Conservation (phyloP, 768 basidiomycete genomes). For the Dacryopinax primogenitus region DNA sequence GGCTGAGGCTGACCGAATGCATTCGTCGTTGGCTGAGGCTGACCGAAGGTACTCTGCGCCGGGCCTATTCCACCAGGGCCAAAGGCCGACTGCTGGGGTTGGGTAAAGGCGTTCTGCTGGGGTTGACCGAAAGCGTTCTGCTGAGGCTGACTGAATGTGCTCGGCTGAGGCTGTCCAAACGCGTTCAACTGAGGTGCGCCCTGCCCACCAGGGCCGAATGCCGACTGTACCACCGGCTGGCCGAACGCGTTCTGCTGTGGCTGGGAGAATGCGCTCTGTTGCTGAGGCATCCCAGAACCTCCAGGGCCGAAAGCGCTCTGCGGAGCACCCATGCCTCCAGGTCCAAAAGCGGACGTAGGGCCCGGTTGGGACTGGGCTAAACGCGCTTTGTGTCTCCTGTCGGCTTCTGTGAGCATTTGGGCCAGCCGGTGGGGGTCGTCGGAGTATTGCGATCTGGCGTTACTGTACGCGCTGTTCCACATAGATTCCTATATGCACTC, state of each 20-base stretch:
- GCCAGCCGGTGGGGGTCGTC: conserved; percentile 6
- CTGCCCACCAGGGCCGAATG: background rate
- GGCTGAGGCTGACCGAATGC: conserved; percentile 1
- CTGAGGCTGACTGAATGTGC: background rate
- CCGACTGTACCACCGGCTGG: background rate
- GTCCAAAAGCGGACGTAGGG: background rate
- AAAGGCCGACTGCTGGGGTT: background rate
- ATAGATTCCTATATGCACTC: background rate
- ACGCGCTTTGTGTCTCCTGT: background rate
- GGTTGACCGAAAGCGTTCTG: background rate
- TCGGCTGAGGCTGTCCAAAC: background rate
- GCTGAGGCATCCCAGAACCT: too few species aligned
- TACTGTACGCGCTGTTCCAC: background rate
- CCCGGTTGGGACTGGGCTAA: background rate
- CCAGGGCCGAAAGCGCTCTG: too few species aligned
- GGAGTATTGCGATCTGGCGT: background rate
- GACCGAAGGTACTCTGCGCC: background rate
- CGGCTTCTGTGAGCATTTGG: background rate
- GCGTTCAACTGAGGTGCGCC: background rate
- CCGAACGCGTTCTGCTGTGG: background rate
- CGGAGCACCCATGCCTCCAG: background rate
- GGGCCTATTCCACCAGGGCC: background rate
- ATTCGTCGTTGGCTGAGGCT: background rate
- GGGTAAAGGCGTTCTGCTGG: background rate
- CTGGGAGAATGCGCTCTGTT: background rate